phyloP scores from a whole-genome alignment of 805 yeast species.

The Kazachstania kunashirensis region DNA sequence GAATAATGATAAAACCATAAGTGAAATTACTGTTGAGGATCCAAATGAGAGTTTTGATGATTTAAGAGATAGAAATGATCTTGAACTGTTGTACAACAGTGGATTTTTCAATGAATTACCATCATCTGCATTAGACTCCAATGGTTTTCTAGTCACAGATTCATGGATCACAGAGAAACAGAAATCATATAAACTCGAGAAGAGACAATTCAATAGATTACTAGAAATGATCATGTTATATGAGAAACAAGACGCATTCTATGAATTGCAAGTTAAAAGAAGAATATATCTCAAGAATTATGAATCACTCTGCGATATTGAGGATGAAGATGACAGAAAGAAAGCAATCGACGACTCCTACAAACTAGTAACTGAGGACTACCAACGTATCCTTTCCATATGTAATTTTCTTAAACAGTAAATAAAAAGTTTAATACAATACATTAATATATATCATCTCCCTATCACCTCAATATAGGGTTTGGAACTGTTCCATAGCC shows the following conservation, averaged over 20 bases:
- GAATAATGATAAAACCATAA: conserved; percentile 41
- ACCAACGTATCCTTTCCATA: conserved; percentile 39
- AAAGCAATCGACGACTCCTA: conserved; percentile 73
- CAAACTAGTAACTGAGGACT: conserved; percentile 59
- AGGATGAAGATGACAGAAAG: conserved; percentile 48
- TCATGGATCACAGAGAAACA: conserved; percentile 37
- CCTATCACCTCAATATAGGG: too few species aligned
- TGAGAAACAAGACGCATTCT: conserved; percentile 32
- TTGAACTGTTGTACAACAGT: conserved; percentile 37
- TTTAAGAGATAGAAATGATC: conserved; percentile 74
- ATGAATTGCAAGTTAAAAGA: conserved; percentile 56
- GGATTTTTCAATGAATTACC: conserved; percentile 28
- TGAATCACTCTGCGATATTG: conserved; percentile 65
- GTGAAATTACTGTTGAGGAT: conserved; percentile 84
- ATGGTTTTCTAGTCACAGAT: conserved; percentile 12
- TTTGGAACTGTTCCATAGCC: too few species aligned
- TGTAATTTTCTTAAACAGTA: background rate
- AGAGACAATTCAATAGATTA: conserved; percentile 67
- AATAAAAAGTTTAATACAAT: too few species aligned
- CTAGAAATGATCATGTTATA: conserved; percentile 59
- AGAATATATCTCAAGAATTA: conserved; percentile 70
- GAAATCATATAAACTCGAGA: conserved; percentile 47
- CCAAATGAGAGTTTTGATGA: conserved; percentile 91
- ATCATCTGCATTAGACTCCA: conserved; percentile 14
- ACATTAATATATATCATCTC: too few species aligned